A percentile compares a stretch with the other conserved stretches of the same genome.
Evolutionary conservation across 2,329 filamentous ascomycete species (phyloP).

Genomic region (Monosporascus sp.): DNA sequence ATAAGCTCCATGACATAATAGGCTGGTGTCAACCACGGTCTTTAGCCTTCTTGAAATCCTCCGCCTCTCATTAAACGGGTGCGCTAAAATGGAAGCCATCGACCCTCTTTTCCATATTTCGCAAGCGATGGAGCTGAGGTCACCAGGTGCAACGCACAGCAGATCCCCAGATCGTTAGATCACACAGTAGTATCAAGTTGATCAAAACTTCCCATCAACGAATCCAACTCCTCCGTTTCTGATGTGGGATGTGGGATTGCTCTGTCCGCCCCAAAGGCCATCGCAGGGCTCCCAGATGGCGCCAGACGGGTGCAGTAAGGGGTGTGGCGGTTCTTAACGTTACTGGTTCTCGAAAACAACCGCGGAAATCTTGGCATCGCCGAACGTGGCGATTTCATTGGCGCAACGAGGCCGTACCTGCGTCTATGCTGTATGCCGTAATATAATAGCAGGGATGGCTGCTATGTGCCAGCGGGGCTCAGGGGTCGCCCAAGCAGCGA

Average conservation of each 20-base stretch:
- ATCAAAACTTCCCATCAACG: not conserved
- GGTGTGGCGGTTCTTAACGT: not conserved
- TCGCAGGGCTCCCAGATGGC: not conserved
- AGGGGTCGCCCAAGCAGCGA: conserved; percentile 15
- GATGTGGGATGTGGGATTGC: not conserved
- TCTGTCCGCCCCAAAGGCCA: not conserved
- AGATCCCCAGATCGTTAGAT: not conserved
- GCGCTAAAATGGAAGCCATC: not conserved
- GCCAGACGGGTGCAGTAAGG: not conserved
- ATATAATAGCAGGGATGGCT: not conserved
- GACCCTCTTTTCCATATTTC: not conserved
- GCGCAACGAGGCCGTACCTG: conserved; percentile 28
- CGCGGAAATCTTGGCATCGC: conserved; percentile 5
- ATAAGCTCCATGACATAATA: too few relatives aligned
- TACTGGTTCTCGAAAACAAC: conserved; percentile 8
- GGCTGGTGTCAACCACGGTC: too few relatives aligned
- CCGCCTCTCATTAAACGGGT: not conserved
- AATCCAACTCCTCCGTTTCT: not conserved
- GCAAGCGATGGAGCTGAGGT: not conserved
- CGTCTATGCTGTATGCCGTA: conserved; percentile 12
- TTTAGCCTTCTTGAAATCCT: not conserved
- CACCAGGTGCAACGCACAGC: not conserved
- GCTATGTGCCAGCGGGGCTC: conserved; percentile 9
- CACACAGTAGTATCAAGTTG: not conserved
- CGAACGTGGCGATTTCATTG: conserved; percentile 14